Evolutionary conservation across 306 rosid genomes (phyloP).

Genomic region (Sophora flavescens): DNA sequence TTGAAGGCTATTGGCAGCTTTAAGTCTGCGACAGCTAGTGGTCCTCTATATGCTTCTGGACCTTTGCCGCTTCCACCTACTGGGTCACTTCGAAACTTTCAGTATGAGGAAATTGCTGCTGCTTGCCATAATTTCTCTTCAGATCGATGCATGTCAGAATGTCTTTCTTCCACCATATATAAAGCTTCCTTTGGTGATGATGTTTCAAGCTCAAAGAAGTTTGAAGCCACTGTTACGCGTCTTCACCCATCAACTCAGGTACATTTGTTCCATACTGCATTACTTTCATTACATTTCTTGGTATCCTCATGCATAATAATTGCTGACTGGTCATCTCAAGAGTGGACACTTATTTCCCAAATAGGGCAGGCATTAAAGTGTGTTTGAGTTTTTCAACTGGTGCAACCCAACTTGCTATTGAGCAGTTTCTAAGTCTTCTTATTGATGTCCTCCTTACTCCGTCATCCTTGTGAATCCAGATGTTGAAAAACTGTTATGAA

Average conservation of each 20-base stretch:
- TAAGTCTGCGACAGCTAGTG: slow-evolving; percentile 71
- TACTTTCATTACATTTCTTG: slow-evolving; percentile 24
- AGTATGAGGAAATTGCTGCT: slow-evolving; percentile 73
- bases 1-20: slow-evolving; percentile 80
- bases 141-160: slow-evolving; percentile 84
- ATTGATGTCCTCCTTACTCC: slow-evolving; percentile 13
- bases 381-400: slow-evolving; percentile 2
- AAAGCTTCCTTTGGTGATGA: slow-evolving; percentile 96
- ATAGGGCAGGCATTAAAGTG: background rate
- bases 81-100: slow-evolving; percentile 69
- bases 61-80: slow-evolving; percentile 94
- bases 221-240: slow-evolving; percentile 93
- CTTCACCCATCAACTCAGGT: slow-evolving; percentile 91
- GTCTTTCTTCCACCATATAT: slow-evolving; percentile 83
- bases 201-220: slow-evolving; percentile 74
- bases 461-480: slow-evolving; percentile 9
- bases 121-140: slow-evolving; percentile 91
- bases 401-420: slow-evolving; percentile 27
- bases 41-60: slow-evolving; percentile 78
- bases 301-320: slow-evolving; percentile 30
- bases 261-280: slow-evolving; percentile 25
- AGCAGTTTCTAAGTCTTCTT: slow-evolving; percentile 13
- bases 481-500: slow-evolving; percentile 21
- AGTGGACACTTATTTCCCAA: background rate
- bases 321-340: slow-evolving; percentile 15